A percentile compares a stretch with the other conserved stretches of the same genome.
These are phyloP conservation scores for Vitis rupestris DNA, from an alignment of 164 flowering plant species.

Conservation along the genomic window DNA sequence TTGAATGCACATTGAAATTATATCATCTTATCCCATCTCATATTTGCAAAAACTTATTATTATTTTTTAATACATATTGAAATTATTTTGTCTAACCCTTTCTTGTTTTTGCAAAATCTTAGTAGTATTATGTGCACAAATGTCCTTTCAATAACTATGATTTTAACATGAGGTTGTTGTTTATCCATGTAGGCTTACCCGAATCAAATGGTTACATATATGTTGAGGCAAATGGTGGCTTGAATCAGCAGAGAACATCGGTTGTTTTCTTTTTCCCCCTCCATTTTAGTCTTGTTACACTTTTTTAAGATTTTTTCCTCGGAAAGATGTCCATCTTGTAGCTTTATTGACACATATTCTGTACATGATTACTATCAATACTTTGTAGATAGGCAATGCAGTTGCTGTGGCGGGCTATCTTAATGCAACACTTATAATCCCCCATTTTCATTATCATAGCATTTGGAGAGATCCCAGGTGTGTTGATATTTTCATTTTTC, in stretches of 20 bases:
- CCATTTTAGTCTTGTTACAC: background rate
- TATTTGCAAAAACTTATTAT: no score
- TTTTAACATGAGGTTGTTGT: slow-evolving; percentile 9
- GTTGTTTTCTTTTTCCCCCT: slow-evolving; percentile 35
- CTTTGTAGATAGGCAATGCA: slow-evolving; percentile 92
- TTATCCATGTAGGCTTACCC: slow-evolving; percentile 55
- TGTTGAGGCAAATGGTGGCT: slow-evolving; percentile 98
- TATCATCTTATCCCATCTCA: no score
- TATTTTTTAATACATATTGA: no score
- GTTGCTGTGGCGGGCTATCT: slow-evolving; percentile 97
- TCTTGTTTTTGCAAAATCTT: no score
- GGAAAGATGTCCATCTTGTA: background rate
- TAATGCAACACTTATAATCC: slow-evolving; percentile 94
- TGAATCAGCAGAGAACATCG: slow-evolving; percentile 97
- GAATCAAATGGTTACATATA: slow-evolving; percentile 92
- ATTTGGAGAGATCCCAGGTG: slow-evolving; percentile 98
- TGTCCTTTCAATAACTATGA: background rate
- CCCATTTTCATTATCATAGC: slow-evolving; percentile 92
- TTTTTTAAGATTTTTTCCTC: background rate
- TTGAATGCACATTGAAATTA: no score
- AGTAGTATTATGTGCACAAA: no score
- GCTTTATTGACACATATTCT: slow-evolving; percentile 12
- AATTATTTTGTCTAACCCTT: no score
- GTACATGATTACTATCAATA: slow-evolving; percentile 16
- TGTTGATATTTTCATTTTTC: slow-evolving; percentile 11